phyloP scores from a whole-genome alignment of 768 basidiomycete species.

The Lentinus brumalis region DNA sequence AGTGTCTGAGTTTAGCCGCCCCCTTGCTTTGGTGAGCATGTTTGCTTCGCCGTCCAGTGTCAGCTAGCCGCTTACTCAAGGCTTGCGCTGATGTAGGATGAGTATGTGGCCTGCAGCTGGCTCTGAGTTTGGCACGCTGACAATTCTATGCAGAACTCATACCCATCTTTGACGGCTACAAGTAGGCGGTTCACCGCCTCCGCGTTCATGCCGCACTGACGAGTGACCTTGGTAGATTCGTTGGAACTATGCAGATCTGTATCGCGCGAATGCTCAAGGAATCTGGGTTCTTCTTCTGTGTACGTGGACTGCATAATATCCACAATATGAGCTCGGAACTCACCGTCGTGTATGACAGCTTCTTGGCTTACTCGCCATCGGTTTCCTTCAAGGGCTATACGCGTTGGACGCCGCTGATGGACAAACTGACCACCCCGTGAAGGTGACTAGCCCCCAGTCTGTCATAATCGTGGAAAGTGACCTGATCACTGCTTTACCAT shows the following conservation, averaged over 20 bases:
- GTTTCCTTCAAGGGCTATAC: conserved; percentile 85
- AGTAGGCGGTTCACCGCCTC: conserved; percentile 44
- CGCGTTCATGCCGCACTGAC: background rate
- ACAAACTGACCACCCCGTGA: conserved; percentile 50
- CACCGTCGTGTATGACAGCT: conserved; percentile 46
- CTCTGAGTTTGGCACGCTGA: background rate
- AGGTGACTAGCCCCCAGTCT: conserved; percentile 35
- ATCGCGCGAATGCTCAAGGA: conserved; percentile 92
- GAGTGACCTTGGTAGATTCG: conserved; percentile 50
- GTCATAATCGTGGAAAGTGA: background rate
- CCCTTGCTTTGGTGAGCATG: conserved; percentile 80
- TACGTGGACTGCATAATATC: conserved; percentile 34
- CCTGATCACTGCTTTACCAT: background rate
- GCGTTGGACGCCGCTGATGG: conserved; percentile 93
- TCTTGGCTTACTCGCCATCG: conserved; percentile 77
- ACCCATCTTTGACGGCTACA: conserved; percentile 80
- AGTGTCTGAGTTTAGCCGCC: conserved; percentile 83
- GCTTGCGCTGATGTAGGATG: conserved; percentile 55
- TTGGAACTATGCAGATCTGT: conserved; percentile 94
- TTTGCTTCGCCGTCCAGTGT: background rate
- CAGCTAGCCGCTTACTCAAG: background rate
- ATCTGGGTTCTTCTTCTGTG: conserved; percentile 89
- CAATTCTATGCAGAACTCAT: conserved; percentile 57
- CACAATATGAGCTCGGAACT: background rate
- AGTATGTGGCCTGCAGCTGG: conserved; percentile 50